Evolutionary conservation across 495 filamentous ascomycete species (phyloP).

Genomic region (Talaromyces borbonicus): DNA sequence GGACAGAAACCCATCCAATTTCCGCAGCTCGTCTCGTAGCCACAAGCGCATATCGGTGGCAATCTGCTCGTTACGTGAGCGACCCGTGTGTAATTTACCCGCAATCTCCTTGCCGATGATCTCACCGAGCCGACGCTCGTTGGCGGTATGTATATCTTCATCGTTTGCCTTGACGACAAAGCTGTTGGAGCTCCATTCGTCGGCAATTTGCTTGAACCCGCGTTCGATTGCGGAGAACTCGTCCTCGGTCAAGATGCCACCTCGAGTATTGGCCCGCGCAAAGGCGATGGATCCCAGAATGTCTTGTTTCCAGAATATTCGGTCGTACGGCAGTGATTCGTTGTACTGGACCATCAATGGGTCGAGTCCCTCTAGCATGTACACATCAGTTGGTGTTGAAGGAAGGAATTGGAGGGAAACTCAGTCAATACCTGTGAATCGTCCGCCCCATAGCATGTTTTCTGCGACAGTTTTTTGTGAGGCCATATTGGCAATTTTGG

Average conservation of each 20-base stretch:
- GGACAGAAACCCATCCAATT: slow-evolving; percentile 58
- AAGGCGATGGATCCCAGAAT: slow-evolving; percentile 76
- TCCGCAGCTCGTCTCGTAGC: slow-evolving; percentile 67
- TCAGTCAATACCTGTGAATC: slow-evolving; percentile 57
- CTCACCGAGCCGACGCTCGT: slow-evolving; percentile 83
- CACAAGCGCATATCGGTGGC: slow-evolving; percentile 91
- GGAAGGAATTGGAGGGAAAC: slow-evolving; percentile 8
- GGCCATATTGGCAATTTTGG: slow-evolving; percentile 25
- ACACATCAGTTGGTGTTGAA: slow-evolving; percentile 6
- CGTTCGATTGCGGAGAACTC: slow-evolving; percentile 71
- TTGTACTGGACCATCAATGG: slow-evolving; percentile 88
- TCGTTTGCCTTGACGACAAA: slow-evolving; percentile 38
- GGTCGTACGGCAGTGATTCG: slow-evolving; percentile 76
- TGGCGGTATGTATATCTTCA: slow-evolving; percentile 81
- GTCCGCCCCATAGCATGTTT: slow-evolving; percentile 73
- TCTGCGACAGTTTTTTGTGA: slow-evolving; percentile 33
- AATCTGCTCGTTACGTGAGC: slow-evolving; percentile 89
- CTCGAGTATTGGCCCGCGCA: slow-evolving; percentile 72
- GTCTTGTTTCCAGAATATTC: slow-evolving; percentile 71
- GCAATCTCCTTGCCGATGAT: slow-evolving; percentile 78
- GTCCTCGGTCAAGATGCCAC: slow-evolving; percentile 59
- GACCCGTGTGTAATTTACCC: slow-evolving; percentile 89
- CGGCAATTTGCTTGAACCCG: slow-evolving; percentile 59
- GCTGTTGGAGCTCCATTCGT: slow-evolving; percentile 58
- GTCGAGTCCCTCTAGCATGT: slow-evolving; percentile 57